Evolutionary conservation across 768 basidiomycete genomes (phyloP).

Genomic region (Phlebiopsis flavidoalba): DNA sequence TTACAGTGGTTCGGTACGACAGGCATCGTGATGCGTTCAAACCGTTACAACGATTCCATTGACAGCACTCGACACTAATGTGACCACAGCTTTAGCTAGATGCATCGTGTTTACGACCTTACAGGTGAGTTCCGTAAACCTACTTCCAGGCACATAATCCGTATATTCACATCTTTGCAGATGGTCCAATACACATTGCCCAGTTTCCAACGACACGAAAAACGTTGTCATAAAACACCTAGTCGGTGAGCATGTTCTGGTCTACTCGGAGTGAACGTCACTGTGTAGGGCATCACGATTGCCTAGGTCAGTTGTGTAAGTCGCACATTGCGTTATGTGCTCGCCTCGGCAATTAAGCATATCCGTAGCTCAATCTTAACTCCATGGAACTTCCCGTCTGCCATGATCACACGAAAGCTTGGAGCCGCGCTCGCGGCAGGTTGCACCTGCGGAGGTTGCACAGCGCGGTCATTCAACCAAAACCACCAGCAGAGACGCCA

Average conservation of each 20-base stretch:
- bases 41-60: conserved; percentile 3
- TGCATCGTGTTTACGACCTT: conserved; percentile 87
- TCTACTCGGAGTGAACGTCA: conserved; percentile 19
- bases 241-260: conserved; percentile 45
- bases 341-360: not conserved
- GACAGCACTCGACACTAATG: not conserved
- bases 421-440: conserved; percentile 90
- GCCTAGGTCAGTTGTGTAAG: conserved; percentile 53
- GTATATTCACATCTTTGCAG: conserved; percentile 28
- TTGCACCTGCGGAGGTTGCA: too few relatives aligned
- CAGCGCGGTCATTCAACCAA: conserved; percentile 94
- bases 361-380: conserved; percentile 66
- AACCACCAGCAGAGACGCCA: conserved; percentile 93
- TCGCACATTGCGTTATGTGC: not conserved
- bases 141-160: not conserved
- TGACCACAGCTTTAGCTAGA: too few relatives aligned
- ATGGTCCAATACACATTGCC: conserved; percentile 82
- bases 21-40: not conserved
- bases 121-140: conserved; percentile 61
- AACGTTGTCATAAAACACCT: conserved; percentile 95
- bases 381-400: conserved; percentile 93
- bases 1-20: conserved; percentile 76
- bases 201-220: conserved; percentile 68
- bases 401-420: conserved; percentile 91
- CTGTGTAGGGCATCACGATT: conserved; percentile 27